Percentiles rank a stretch among this genome's conserved stretches.
Conservation (phyloP, 2,329 filamentous ascomycete species). For the Aspergillus sp. region DNA sequence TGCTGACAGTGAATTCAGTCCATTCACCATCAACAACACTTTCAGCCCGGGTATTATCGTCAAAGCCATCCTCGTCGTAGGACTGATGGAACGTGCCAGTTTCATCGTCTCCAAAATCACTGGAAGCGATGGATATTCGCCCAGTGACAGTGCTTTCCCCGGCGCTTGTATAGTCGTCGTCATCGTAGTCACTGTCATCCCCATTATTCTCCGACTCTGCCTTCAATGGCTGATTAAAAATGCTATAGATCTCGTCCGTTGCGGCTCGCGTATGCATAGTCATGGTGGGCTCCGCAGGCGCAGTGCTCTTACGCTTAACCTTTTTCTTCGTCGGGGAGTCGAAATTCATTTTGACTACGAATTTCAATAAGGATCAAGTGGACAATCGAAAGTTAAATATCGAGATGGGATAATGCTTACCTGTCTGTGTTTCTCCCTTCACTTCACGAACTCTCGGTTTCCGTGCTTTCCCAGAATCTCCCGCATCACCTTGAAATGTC, state of each 20-base stretch:
- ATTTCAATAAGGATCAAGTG: constrained; percentile 22
- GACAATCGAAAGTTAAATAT: background rate
- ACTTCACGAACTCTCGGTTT: constrained; percentile 80
- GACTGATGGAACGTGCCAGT: constrained; percentile 33
- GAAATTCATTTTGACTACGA: constrained; percentile 80
- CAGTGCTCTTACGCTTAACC: constrained; percentile 68
- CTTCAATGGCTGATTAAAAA: constrained; percentile 83
- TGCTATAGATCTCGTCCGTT: constrained; percentile 94
- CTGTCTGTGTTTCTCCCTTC: constrained; percentile 83
- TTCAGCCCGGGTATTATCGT: constrained; percentile 42
- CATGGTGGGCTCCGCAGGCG: constrained; percentile 83
- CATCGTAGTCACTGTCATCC: constrained; percentile 55
- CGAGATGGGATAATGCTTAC: constrained; percentile 46
- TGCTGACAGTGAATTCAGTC: constrained; percentile 78
- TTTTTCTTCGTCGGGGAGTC: constrained; percentile 86
- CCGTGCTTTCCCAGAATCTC: constrained; percentile 44
- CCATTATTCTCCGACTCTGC: constrained; percentile 50
- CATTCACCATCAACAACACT: constrained; percentile 66
- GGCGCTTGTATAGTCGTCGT: constrained; percentile 74
- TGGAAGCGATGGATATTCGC: constrained; percentile 58
- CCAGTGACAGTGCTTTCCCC: constrained; percentile 81
- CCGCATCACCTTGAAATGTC: too few relatives aligned
- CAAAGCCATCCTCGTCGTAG: constrained; percentile 41
- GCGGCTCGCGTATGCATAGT: constrained; percentile 92
- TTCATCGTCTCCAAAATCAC: constrained; percentile 62